These are phyloP conservation scores for Toxicodendron radicans DNA, from an alignment of 345 rosid genomes.

Conservation along the genomic window DNA sequence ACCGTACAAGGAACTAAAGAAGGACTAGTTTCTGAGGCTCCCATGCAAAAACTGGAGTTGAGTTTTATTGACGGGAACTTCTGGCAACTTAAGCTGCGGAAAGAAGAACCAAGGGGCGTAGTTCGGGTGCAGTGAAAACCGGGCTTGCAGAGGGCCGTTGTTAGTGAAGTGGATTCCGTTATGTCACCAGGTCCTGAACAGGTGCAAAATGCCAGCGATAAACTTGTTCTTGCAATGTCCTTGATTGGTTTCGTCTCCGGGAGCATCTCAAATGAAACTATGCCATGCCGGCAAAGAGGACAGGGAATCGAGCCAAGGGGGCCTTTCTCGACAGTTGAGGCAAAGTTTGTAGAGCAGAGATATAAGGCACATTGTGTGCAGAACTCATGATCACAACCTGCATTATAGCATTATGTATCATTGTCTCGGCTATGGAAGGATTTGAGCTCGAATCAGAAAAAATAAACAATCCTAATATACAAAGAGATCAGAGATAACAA, in stretches of 20 bases:
- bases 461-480: not conserved
- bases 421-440: not conserved
- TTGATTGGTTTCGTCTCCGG: constrained; percentile 44
- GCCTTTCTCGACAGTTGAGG: constrained; percentile 47
- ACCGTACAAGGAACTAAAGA: constrained; percentile 40
- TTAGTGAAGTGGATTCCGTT: constrained; percentile 50
- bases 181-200: constrained; percentile 61
- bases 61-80: constrained; percentile 62
- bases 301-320: constrained; percentile 79
- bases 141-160: constrained; percentile 71
- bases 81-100: constrained; percentile 71
- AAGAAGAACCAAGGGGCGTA: constrained; percentile 65
- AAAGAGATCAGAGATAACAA: not conserved
- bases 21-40: constrained; percentile 57
- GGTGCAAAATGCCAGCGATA: constrained; percentile 66
- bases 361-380: constrained; percentile 84
- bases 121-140: constrained; percentile 46
- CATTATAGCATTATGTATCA: constrained; percentile 6
- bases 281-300: constrained; percentile 89
- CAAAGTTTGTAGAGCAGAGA: constrained; percentile 69
- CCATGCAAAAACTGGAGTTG: constrained; percentile 64
- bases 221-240: constrained; percentile 61
- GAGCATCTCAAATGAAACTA: constrained; percentile 76
- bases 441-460: not conserved
- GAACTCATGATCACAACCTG: constrained; percentile 93